Evolutionary conservation across 2,329 filamentous ascomycete genomes (phyloP), one percentile per base, ranked within the genome.

Genomic region (Aureobasidium pullulans): DNA sequence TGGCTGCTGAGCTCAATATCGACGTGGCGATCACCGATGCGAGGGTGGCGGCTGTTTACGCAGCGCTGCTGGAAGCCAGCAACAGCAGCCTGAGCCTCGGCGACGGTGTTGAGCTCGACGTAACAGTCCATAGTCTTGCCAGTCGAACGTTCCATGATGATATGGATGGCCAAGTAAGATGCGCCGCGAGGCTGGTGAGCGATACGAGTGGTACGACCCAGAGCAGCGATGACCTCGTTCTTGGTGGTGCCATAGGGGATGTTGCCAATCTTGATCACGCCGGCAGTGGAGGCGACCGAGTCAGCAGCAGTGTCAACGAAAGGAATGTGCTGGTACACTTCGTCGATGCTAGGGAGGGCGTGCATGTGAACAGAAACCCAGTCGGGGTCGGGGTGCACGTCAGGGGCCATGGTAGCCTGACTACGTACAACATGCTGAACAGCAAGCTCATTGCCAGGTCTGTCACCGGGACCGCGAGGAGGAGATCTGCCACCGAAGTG

Each of bases 81-180:
- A 8, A 75, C 68, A 3, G 73, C 67, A 11, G 68, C 66, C 15
- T 69, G 57, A 0, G 79, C 80, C 63, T 77, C 75, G 9, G 61
- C 60, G 0, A 59, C 49, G 16, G 62, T 67, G n/a, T 66, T 62
- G 37, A 81, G 73, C 59, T 83, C 80, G 40, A 80, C 72, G 63
- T 73, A 83, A 61, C 74, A 78, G 56, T 81, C 79, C 74, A 79
- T 79, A 1, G 80, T 82, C 70, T 82, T 82, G 16, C 77, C 79
- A n/a, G 79, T 81, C 23, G 77, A 75, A 23, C 79, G 77, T 62
- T 83, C 80, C 79, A 82, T 82, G 60, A 82, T 78, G 62, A 83
- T 80, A 63, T 82, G 80, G n/a, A 81, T 71, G 0, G 78, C 71
- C 44, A 71, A 76, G 31, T 77, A 79, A 5, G 70, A 63, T 6